Evolutionary conservation across 2,329 filamentous ascomycete species (phyloP), one percentile per base, ranked within the genome.

Genomic region (Fusarium virguliforme): DNA sequence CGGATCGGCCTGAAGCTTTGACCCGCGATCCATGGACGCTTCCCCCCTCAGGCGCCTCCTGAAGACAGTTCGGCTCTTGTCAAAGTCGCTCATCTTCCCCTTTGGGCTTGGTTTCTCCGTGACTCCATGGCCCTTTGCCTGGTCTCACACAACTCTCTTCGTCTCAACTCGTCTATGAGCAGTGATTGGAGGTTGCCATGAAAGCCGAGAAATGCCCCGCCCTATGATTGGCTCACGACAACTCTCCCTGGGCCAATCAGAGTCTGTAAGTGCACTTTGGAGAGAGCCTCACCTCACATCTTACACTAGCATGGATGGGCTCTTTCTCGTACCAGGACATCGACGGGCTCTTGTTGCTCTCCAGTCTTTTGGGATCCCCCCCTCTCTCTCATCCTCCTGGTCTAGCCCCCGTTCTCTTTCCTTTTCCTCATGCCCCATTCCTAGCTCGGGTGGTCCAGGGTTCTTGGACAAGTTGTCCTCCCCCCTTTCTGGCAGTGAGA

Each of bases 281-380:
- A 76, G 73, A 78, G 76, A 79, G 75, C 78, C 78, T 80, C 76
- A 78, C 76, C 74, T 78, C 74, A 75, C 70, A 64, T 75, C 76
- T 69, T 70, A 75, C 75, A 76, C 76, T 76, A 76, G 73, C 72
- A 78, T 77, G 75, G 75, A 72, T 77, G 60, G 35, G 63, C 43
- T 71, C 64, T 70, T 18, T 61, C 51, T 70, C 74, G 62, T 65
- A 68, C 63, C 68, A 68, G 64, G 67, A 57, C 67, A 71, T 74
- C 64, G 61, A 77, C 56, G 66, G 74, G 71, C 65, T 76, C 54
- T 70, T 55, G 53, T 73, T 67, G 41, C 62, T 74, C 67, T 73
- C 64, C 64, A 69, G 60, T 57, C 57, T 71, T 65, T 72, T 66
- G 67, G 67, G 62, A 66, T 60, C 65, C 65, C 54, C 66, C 53